Conservation (phyloP, 2,329 filamentous ascomycete genomes). For the Clarireedia monteithiana region DNA sequence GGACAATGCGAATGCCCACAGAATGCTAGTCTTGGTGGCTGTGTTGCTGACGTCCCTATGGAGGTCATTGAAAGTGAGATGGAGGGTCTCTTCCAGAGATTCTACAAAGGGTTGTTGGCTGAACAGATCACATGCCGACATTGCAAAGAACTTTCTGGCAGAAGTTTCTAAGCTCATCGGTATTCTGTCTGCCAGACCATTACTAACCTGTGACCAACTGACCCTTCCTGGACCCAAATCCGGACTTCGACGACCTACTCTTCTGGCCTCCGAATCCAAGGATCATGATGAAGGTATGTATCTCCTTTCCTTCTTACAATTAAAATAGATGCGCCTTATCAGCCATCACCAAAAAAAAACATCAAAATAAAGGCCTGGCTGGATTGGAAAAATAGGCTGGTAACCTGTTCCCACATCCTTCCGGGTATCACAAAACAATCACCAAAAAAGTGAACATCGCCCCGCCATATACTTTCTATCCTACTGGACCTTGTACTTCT, state of each 20-base stretch:
- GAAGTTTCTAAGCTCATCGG: neutral
- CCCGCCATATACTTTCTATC: neutral
- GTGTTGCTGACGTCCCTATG: too few relatives aligned
- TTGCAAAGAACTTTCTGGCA: neutral
- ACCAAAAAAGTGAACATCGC: constrained; percentile 10
- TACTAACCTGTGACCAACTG: constrained; percentile 8
- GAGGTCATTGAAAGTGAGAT: too few relatives aligned
- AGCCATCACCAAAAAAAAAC: constrained; percentile 7
- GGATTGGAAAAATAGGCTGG: neutral
- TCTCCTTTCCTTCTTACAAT: neutral
- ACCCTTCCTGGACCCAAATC: constrained; percentile 2
- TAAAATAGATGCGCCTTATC: constrained; percentile 3
- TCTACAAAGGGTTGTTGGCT: too few relatives aligned
- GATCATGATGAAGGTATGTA: neutral
- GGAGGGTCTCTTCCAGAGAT: too few relatives aligned
- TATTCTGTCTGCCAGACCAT: neutral
- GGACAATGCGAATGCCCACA: neutral
- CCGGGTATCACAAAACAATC: constrained; percentile 8
- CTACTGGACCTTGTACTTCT: neutral
- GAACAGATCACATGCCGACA: too few relatives aligned
- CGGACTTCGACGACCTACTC: neutral
- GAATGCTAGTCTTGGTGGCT: too few relatives aligned
- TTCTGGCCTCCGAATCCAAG: neutral
- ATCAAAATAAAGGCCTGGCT: constrained; percentile 6
- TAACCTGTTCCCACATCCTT: constrained; percentile 3